phyloP scores from a whole-genome alignment of 2,329 filamentous ascomycete species.

The Metarhizium humberi region DNA sequence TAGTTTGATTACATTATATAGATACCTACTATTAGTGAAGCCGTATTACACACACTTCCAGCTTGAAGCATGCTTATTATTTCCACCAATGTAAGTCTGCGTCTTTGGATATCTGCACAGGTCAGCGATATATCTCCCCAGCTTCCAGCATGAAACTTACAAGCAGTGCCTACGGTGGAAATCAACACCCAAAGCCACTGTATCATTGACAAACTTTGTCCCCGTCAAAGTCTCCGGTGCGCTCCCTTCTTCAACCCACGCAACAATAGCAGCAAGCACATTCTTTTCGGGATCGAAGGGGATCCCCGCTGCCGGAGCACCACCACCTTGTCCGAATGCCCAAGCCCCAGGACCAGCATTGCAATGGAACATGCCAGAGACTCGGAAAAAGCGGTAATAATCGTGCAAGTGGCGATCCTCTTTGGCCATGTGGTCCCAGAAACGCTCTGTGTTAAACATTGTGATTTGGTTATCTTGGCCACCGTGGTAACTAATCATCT shows the following conservation, averaged over 20 bases:
- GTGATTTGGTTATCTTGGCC: slow-evolving; percentile 31
- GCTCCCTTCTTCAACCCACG: slow-evolving; percentile 35
- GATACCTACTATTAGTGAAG: neutral
- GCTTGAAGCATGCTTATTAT: neutral
- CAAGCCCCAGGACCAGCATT: slow-evolving; percentile 35
- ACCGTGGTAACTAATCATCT: slow-evolving; percentile 38
- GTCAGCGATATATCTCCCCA: neutral
- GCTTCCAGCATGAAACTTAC: neutral
- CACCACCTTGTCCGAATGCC: slow-evolving; percentile 16
- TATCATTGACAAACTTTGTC: slow-evolving; percentile 21
- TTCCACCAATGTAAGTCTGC: neutral
- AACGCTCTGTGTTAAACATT: slow-evolving; percentile 15
- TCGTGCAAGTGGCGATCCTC: slow-evolving; percentile 24
- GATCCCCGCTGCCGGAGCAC: slow-evolving; percentile 10
- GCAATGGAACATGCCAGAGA: slow-evolving; percentile 48
- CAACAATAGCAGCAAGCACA: slow-evolving; percentile 35
- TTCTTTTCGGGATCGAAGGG: slow-evolving; percentile 29
- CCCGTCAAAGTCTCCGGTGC: slow-evolving; percentile 31
- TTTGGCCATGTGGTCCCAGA: slow-evolving; percentile 14
- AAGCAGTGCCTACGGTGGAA: neutral
- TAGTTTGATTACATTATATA: neutral
- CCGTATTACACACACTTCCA: neutral
- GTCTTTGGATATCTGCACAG: neutral
- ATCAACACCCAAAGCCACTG: neutral
- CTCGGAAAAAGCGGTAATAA: slow-evolving; percentile 41